phyloP scores from a whole-genome alignment of 2,329 filamentous ascomycete genomes.

The Fragosphaeria purpurea region DNA sequence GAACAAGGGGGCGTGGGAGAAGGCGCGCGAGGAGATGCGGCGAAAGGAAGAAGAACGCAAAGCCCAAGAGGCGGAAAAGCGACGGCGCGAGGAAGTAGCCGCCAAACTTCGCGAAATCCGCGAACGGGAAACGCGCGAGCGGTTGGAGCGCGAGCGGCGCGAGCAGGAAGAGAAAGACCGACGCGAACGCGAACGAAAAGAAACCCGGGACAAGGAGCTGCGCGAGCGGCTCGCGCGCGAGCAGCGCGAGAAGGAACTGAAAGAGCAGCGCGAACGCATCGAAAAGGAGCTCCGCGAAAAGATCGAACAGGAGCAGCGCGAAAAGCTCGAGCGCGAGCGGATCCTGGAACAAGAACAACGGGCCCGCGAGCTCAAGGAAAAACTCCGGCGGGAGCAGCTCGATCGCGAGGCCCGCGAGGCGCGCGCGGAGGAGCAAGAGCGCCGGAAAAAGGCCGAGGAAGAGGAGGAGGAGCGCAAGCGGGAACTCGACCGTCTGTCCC shows the following conservation, averaged over 20 bases:
- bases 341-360: slow-evolving; percentile 15
- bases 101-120: slow-evolving; percentile 25
- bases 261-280: slow-evolving; percentile 20
- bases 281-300: slow-evolving; percentile 22
- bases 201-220: slow-evolving; percentile 33
- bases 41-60: slow-evolving; percentile 55
- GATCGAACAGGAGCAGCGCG: slow-evolving; percentile 19
- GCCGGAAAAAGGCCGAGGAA: slow-evolving; percentile 17
- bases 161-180: slow-evolving; percentile 12
- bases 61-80: slow-evolving; percentile 49
- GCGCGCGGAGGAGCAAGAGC: slow-evolving; percentile 16
- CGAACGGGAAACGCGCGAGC: slow-evolving; percentile 22
- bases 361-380: slow-evolving; percentile 20
- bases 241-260: slow-evolving; percentile 23
- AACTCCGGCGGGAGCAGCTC: too few relatives aligned
- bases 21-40: slow-evolving; percentile 56
- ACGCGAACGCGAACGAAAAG: slow-evolving; percentile 8
- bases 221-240: slow-evolving; percentile 32
- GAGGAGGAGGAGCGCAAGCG: slow-evolving; percentile 18
- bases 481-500: slow-evolving; percentile 20
- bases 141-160: slow-evolving; percentile 21
- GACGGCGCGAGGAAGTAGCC: slow-evolving; percentile 47
- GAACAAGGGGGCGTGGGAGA: slow-evolving; percentile 52
- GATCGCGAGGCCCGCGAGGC: slow-evolving; percentile 18
- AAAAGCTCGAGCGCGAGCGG: slow-evolving; percentile 5